Evolutionary conservation across 306 rosid genomes (phyloP).

Genomic region (Pterocarpus santalinus): DNA sequence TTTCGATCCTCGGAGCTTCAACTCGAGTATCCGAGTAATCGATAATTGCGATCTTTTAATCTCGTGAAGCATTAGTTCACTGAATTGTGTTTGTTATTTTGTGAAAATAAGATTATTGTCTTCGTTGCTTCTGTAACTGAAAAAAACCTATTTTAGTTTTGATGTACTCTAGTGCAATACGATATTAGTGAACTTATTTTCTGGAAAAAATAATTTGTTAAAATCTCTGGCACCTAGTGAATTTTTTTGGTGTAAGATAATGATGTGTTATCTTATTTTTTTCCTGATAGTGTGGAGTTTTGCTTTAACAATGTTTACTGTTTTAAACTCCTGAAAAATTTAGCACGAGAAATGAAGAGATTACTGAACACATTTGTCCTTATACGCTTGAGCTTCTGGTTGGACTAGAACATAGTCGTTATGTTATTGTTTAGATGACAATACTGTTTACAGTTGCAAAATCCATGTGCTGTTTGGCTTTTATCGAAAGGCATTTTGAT

Average conservation of each 20-base stretch:
- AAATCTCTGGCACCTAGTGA: background rate
- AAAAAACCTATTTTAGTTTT: background rate
- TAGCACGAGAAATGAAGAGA: slow-evolving; percentile 17
- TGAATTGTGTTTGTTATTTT: background rate
- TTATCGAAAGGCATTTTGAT: background rate
- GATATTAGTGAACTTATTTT: slow-evolving; percentile 24
- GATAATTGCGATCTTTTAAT: background rate
- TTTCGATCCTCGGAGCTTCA: slow-evolving; percentile 2
- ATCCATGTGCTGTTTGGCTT: background rate
- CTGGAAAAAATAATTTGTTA: background rate
- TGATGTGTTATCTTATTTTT: background rate
- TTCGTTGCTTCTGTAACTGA: slow-evolving; percentile 4
- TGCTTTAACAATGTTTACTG: background rate
- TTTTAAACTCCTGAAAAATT: background rate
- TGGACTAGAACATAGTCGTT: slow-evolving; percentile 1
- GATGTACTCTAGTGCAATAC: background rate
- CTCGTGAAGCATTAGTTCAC: background rate
- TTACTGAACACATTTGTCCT: background rate
- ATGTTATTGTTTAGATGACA: slow-evolving; percentile 3
- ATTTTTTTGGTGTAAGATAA: background rate
- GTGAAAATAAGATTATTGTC: background rate
- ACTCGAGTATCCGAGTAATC: background rate
- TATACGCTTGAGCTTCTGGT: slow-evolving; percentile 7
- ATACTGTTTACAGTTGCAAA: slow-evolving; percentile 17
- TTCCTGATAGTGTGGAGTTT: slow-evolving; percentile 17